These are phyloP conservation scores for Boletus tylopilopsis DNA, from an alignment of 768 basidiomycete genomes.

Conservation along the genomic window DNA sequence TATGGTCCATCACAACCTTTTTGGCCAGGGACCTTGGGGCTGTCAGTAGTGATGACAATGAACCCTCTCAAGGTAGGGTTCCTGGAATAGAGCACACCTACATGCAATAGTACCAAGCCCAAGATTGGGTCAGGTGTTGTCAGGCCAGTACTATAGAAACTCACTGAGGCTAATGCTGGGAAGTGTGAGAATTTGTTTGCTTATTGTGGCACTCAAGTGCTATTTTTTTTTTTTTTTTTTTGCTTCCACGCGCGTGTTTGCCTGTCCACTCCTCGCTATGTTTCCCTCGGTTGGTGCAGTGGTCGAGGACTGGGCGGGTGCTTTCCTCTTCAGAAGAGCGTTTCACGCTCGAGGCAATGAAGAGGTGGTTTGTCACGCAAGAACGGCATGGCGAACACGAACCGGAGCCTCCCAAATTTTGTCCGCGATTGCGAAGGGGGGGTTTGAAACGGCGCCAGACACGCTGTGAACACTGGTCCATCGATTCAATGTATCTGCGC, in stretches of 20 bases:
- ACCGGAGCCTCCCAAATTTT: background rate
- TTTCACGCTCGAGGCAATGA: constrained; percentile 21
- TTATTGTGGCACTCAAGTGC: no score
- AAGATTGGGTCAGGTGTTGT: no score
- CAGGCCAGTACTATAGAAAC: no score
- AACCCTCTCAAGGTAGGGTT: no score
- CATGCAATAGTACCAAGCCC: no score
- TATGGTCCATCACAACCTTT: no score
- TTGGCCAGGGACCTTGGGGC: no score
- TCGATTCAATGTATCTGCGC: no score
- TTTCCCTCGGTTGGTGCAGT: constrained; percentile 10
- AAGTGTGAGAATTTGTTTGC: no score
- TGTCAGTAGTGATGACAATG: no score
- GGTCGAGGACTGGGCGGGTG: constrained; percentile 11
- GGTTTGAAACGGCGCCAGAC: constrained; percentile 18
- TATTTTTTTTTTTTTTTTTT: background rate
- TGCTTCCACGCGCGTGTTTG: constrained; percentile 14
- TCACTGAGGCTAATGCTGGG: no score
- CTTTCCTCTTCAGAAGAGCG: constrained; percentile 29
- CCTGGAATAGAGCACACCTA: no score
- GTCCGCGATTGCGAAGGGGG: background rate
- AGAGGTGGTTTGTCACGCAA: constrained; percentile 31
- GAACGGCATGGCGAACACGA: constrained; percentile 10
- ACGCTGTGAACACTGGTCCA: background rate
- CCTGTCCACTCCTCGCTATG: constrained; percentile 8